Evolutionary conservation across 257 asterid genomes (phyloP).

Genomic region (Avicennia marina): DNA sequence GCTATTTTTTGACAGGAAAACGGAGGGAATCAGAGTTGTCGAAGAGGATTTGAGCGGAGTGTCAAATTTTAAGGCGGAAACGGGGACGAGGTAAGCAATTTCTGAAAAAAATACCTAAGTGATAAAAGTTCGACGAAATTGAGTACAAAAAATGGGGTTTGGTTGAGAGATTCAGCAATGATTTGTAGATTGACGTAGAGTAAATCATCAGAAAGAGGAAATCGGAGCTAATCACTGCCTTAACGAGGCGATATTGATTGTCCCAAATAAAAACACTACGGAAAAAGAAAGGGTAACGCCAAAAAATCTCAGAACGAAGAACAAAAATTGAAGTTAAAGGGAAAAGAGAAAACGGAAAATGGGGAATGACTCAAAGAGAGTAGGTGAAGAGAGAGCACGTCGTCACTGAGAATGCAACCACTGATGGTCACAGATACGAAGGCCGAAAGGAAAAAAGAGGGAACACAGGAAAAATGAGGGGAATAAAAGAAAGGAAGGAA

Average conservation of each 20-base stretch:
- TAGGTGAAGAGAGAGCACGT: conserved; percentile 19
- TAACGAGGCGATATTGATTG: conserved; percentile 8
- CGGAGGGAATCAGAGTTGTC: neutral
- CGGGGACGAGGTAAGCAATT: conserved; percentile 36
- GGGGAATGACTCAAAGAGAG: conserved; percentile 22
- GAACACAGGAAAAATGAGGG: too few species aligned
- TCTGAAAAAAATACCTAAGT: conserved; percentile 32
- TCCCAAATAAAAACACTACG: neutral
- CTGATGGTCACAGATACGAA: neutral
- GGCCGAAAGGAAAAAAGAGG: conserved; percentile 14
- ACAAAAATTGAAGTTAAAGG: neutral
- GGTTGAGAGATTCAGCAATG: conserved; percentile 24
- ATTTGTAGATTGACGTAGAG: conserved; percentile 23
- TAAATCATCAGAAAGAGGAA: conserved; percentile 39
- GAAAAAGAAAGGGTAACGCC: neutral
- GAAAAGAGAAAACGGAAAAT: neutral
- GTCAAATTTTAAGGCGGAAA: conserved; percentile 47
- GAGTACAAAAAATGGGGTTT: conserved; percentile 39
- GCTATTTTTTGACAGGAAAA: neutral
- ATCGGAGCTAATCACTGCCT: conserved; percentile 21
- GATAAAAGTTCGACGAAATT: conserved; percentile 44
- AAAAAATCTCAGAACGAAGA: neutral
- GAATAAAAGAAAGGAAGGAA: too few species aligned
- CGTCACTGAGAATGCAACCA: conserved; percentile 1
- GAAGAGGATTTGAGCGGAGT: conserved; percentile 10